phyloP scores from a whole-genome alignment of 176 grass and related monocot genomes.

The Musa beccarii region DNA sequence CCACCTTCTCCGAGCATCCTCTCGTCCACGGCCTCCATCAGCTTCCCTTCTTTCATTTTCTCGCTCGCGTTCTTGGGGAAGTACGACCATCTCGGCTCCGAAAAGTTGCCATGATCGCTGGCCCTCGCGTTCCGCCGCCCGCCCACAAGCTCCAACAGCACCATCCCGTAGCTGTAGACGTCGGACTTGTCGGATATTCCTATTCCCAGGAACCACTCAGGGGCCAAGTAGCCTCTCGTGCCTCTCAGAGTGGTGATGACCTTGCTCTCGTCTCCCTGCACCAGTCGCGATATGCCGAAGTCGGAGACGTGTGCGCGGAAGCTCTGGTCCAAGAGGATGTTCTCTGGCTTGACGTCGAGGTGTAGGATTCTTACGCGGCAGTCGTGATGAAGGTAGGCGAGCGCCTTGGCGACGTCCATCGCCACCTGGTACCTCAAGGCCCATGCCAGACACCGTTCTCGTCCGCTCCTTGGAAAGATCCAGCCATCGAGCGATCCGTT shows the following conservation, averaged over 20 bases:
- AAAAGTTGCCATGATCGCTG: not conserved
- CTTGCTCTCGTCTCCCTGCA: not conserved
- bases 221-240: not conserved
- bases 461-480: not conserved
- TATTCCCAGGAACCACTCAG: not conserved
- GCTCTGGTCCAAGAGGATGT: not conserved
- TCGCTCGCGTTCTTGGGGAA: constrained; percentile 12
- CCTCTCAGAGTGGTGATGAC: not conserved
- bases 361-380: constrained; percentile 8
- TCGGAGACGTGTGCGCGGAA: constrained; percentile 3
- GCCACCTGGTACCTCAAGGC: not conserved
- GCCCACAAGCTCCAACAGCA: constrained; percentile 2
- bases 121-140: not conserved
- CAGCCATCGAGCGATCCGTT: not conserved
- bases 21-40: constrained; percentile 4
- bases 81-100: constrained; percentile 4
- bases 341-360: constrained; percentile 20
- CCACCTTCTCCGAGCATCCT: not conserved
- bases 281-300: not conserved
- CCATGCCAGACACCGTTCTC: not conserved
- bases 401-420: not conserved
- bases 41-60: constrained; percentile 5
- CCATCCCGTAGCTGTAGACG: constrained; percentile 10
- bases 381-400: constrained; percentile 17
- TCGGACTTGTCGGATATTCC: constrained; percentile 4